phyloP scores from a whole-genome alignment of 495 filamentous ascomycete species.

The Aspergillus cavernicola region DNA sequence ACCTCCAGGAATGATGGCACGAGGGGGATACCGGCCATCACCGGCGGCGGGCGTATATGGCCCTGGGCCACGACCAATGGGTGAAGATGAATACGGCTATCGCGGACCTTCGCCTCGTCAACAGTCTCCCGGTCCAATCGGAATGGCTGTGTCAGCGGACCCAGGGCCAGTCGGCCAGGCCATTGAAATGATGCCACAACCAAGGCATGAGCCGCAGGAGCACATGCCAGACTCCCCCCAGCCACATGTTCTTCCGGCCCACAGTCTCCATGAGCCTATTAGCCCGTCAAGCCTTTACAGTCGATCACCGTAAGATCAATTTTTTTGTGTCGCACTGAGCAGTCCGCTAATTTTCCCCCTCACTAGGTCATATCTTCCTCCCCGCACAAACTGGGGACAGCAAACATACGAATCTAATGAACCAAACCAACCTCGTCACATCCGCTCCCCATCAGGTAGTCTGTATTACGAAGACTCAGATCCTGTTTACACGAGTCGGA shows the following conservation, averaged over 20 bases:
- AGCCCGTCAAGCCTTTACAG: conserved; percentile 68
- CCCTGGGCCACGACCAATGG: conserved; percentile 28
- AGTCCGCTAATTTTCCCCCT: conserved; percentile 29
- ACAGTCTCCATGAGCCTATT: conserved; percentile 28
- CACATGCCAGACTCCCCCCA: conserved; percentile 66
- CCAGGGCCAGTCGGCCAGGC: conserved; percentile 62
- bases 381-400: conserved; percentile 47
- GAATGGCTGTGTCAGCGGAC: conserved; percentile 49
- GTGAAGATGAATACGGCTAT: conserved; percentile 31
- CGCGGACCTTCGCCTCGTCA: conserved; percentile 32
- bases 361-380: conserved; percentile 58
- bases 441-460: conserved; percentile 40
- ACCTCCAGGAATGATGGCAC: conserved; percentile 37
- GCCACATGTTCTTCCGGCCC: conserved; percentile 36
- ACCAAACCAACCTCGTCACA: conserved; percentile 26
- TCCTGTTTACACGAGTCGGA: conserved; percentile 68
- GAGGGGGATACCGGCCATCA: conserved; percentile 48
- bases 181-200: conserved; percentile 70
- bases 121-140: conserved; percentile 57
- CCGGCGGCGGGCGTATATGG: conserved; percentile 52
- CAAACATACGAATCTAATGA: conserved; percentile 1
- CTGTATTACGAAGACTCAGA: conserved; percentile 94
- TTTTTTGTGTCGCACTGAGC: conserved; percentile 8
- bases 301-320: conserved; percentile 66
- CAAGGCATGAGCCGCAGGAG: conserved; percentile 48